Base-by-base conservation (phyloP, 345 rosid species). In the Passiflora organensis region DNA sequence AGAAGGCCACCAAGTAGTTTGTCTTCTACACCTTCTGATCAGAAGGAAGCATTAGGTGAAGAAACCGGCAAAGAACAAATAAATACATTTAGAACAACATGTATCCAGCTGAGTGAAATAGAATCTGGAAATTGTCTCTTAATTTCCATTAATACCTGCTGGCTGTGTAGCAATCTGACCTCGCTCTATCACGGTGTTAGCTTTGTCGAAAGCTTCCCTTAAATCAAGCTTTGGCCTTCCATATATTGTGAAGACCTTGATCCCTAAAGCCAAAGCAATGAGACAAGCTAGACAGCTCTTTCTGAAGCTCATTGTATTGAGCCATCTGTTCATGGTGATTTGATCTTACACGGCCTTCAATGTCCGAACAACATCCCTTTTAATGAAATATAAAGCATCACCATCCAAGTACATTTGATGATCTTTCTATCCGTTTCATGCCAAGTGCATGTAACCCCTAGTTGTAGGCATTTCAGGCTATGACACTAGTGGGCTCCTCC, bases 1-100 rank as follows among this genome's bases (percentile, higher is more conserved):
- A 63, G 42, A 39, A 63, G 16, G 8, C 55, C 60, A 4, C 54
- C 55, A 41, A 63, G 60, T 28, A 48, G 24, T 38, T 23, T 38
- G 1, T 39, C 28, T 15, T 21, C 13, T 18, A 12, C 28, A 48
- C 24, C 24, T 48, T 6, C 28, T 22, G 28, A 48, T 20, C 15
- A 19, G 51, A 19, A 48, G n/a, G 12, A 48, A 48, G 8, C 8
- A 48, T 22, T 23, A 13, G 10, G n/a, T 12, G 1, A 23, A 23
- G 13, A 46, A 41, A 41, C 13, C n/a, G 15, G 43, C 9, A 41
- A 4, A 15, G 4, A 39, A 39, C 13, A 14, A 39, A 39, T 28
- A 28, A 28, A 28, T 3, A 28, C 34, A 28, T 28, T 28, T n/a
- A n/a, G 34, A 28, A 28, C 5, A 28, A 28, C 34, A 28, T 28